phyloP scores from a whole-genome alignment of 352 stramenopile species.

The Thalassiosira ordinaria region DNA sequence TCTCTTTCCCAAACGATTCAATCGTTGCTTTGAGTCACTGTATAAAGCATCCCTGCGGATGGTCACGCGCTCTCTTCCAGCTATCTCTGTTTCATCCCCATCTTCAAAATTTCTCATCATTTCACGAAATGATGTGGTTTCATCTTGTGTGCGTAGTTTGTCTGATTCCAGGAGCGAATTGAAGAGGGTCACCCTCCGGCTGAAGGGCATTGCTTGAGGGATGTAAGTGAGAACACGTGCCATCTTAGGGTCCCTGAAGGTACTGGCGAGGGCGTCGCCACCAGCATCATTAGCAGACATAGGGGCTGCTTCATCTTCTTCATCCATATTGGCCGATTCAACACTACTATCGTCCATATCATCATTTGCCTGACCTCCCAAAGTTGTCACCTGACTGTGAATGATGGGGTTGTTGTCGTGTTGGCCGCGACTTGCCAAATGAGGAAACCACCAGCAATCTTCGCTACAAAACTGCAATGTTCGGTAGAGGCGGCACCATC shows the following conservation, averaged over 20 bases:
- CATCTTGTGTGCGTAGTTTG: slow-evolving; percentile 72
- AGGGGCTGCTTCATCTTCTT: slow-evolving; percentile 28
- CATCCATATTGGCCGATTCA: slow-evolving; percentile 47
- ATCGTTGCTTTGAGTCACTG: slow-evolving; percentile 88
- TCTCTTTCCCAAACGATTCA: slow-evolving; percentile 87
- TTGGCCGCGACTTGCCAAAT: slow-evolving; percentile 44
- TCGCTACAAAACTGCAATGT: slow-evolving; percentile 74
- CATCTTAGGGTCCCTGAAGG: slow-evolving; percentile 83
- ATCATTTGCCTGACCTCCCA: slow-evolving; percentile 44
- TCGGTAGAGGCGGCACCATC: slow-evolving; percentile 77
- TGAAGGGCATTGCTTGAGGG: slow-evolving; percentile 83
- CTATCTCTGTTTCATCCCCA: slow-evolving; percentile 28
- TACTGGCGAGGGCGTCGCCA: slow-evolving; percentile 67
- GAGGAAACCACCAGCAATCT: slow-evolving; percentile 76
- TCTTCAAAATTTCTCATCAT: slow-evolving; percentile 67
- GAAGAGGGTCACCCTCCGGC: slow-evolving; percentile 80
- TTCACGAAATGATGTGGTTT: slow-evolving; percentile 52
- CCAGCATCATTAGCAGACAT: slow-evolving; percentile 53
- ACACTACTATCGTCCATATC: slow-evolving; percentile 40
- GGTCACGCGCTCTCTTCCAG: slow-evolving; percentile 66
- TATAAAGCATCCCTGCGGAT: slow-evolving; percentile 86
- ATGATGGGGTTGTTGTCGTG: slow-evolving; percentile 67
- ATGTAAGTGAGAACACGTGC: slow-evolving; percentile 79
- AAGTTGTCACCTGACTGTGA: slow-evolving; percentile 41
- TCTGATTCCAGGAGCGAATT: slow-evolving; percentile 75